Evolutionary conservation across 495 filamentous ascomycete species (phyloP).

Genomic region (Xylaria grammica): DNA sequence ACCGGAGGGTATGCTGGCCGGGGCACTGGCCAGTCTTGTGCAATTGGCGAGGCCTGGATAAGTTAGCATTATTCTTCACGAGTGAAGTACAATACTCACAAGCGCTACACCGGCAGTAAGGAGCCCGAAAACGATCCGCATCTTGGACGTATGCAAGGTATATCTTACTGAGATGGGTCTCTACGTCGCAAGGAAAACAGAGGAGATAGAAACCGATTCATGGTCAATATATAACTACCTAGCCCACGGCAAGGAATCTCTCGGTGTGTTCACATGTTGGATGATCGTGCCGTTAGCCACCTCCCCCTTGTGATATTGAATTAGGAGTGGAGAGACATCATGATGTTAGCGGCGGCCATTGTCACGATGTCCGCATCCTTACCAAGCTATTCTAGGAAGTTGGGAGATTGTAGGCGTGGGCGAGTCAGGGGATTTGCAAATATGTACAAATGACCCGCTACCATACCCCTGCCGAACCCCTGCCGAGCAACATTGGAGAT

Average conservation of each 20-base stretch:
- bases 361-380: slow-evolving; percentile 17
- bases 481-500: background rate
- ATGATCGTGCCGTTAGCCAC: background rate
- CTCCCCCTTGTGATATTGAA: slow-evolving; percentile 11
- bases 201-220: background rate
- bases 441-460: slow-evolving; percentile 14
- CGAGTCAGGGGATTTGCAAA: slow-evolving; percentile 16
- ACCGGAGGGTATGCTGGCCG: background rate
- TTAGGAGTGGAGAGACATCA: slow-evolving; percentile 16
- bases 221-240: slow-evolving; percentile 10
- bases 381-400: slow-evolving; percentile 16
- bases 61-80: slow-evolving; percentile 1
- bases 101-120: slow-evolving; percentile 8
- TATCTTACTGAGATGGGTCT: background rate
- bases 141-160: background rate
- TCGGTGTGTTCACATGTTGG: slow-evolving; percentile 15
- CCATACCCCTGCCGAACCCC: slow-evolving; percentile 10
- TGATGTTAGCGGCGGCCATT: slow-evolving; percentile 13
- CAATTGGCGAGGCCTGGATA: slow-evolving; percentile 9
- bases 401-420: slow-evolving; percentile 1
- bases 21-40: background rate
- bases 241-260: background rate
- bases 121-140: slow-evolving; percentile 11
- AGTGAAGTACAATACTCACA: slow-evolving; percentile 14
- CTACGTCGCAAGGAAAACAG: background rate